phyloP scores from a whole-genome alignment of 2,329 filamentous ascomycete genomes.

The Calonectria naviculata region DNA sequence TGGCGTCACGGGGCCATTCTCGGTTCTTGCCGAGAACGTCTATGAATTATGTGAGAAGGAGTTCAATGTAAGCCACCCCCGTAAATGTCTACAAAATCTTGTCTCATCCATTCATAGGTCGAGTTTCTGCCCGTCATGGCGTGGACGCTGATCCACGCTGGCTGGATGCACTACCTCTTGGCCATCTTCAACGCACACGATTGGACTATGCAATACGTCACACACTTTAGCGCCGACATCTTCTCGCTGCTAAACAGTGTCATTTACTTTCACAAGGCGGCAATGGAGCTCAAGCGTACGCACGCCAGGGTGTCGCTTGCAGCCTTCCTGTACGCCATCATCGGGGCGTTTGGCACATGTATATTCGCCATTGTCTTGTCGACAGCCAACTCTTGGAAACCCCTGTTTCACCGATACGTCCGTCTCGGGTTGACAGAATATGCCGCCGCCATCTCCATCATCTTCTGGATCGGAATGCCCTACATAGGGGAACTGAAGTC shows the following conservation, averaged over 20 bases:
- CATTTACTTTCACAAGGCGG: constrained; percentile 76
- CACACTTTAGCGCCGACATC: constrained; percentile 73
- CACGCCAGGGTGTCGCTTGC: constrained; percentile 67
- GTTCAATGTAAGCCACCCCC: constrained; percentile 59
- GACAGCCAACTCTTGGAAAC: constrained; percentile 70
- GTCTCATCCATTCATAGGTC: constrained; percentile 49
- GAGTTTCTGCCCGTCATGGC: constrained; percentile 76
- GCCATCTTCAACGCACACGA: constrained; percentile 76
- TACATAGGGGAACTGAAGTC: constrained; percentile 68
- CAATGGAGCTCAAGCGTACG: constrained; percentile 71
- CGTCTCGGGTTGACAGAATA: constrained; percentile 72
- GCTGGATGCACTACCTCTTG: constrained; percentile 73
- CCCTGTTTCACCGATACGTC: constrained; percentile 70
- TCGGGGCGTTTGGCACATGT: constrained; percentile 72
- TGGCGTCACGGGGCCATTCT: constrained; percentile 74
- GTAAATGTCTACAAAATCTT: background rate
- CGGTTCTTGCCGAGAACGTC: constrained; percentile 74
- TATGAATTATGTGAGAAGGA: constrained; percentile 66
- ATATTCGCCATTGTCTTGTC: constrained; percentile 70
- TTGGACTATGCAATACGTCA: constrained; percentile 78
- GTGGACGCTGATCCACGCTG: constrained; percentile 73
- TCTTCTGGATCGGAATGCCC: constrained; percentile 73
- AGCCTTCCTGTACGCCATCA: constrained; percentile 73
- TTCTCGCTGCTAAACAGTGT: constrained; percentile 75
- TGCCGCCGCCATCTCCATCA: constrained; percentile 73